These are phyloP conservation scores for Spathaspora sp. DNA, from an alignment of 1,139 yeast genomes.

Conservation along the genomic window DNA sequence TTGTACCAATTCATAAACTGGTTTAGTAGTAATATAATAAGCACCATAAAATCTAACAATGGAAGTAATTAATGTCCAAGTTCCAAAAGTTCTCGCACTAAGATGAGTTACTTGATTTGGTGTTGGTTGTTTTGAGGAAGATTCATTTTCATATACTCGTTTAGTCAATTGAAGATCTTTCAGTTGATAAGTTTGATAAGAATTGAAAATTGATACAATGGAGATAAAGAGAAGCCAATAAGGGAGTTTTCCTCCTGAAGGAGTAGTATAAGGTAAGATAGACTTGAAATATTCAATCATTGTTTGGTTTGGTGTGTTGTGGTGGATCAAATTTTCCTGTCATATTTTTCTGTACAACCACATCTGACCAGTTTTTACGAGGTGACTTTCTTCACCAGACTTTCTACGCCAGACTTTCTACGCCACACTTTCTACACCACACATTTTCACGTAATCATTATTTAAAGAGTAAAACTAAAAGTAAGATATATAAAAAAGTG, in stretches of 20 bases:
- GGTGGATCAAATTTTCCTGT: neutral
- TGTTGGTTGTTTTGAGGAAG: constrained; percentile 28
- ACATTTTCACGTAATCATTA: neutral
- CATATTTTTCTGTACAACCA: neutral
- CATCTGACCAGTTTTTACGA: neutral
- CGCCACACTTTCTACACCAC: too few species aligned
- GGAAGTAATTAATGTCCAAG: constrained; percentile 92
- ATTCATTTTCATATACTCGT: constrained; percentile 71
- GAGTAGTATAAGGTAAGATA: constrained; percentile 24
- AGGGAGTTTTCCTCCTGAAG: constrained; percentile 40
- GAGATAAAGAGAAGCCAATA: constrained; percentile 63
- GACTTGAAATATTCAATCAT: constrained; percentile 20
- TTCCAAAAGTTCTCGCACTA: constrained; percentile 94
- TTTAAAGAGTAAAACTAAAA: neutral
- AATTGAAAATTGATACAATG: constrained; percentile 85
- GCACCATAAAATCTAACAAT: constrained; percentile 88
- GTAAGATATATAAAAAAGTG: neutral
- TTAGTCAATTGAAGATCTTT: constrained; percentile 68
- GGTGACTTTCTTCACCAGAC: neutral
- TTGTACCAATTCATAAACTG: constrained; percentile 74
- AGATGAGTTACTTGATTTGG: constrained; percentile 56
- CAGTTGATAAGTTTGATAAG: constrained; percentile 80
- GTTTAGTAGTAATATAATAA: constrained; percentile 62
- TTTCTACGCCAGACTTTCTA: too few species aligned
- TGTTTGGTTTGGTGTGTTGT: too few species aligned